phyloP scores from a whole-genome alignment of 2,329 filamentous ascomycete genomes.

The Botryosphaeria dothidea region DNA sequence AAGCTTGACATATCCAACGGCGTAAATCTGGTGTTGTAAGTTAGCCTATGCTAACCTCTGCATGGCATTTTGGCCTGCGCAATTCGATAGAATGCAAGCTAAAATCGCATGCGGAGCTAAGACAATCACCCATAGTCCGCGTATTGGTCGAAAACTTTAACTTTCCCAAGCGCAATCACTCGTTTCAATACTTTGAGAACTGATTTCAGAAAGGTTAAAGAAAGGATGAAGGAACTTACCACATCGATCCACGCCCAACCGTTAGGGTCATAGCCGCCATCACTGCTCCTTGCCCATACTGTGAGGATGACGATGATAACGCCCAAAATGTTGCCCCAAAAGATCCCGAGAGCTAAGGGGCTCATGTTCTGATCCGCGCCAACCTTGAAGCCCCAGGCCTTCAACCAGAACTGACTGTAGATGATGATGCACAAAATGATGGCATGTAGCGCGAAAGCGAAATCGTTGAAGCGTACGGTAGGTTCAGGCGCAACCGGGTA shows the following conservation, averaged over 20 bases:
- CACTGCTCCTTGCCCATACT: slow-evolving; percentile 44
- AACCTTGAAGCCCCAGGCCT: slow-evolving; percentile 74
- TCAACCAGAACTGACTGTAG: slow-evolving; percentile 74
- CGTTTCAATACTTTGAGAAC: too few relatives aligned
- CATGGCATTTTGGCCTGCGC: too few relatives aligned
- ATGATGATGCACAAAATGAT: slow-evolving; percentile 69
- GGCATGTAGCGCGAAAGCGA: slow-evolving; percentile 83
- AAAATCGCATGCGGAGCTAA: too few relatives aligned
- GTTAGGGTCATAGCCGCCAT: slow-evolving; percentile 47
- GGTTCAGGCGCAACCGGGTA: slow-evolving; percentile 73
- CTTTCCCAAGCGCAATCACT: too few relatives aligned
- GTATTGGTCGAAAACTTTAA: too few relatives aligned
- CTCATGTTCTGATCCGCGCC: slow-evolving; percentile 56
- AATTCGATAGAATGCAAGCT: too few relatives aligned
- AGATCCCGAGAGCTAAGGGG: slow-evolving; percentile 67
- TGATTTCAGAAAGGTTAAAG: neutral
- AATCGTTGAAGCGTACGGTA: slow-evolving; percentile 86
- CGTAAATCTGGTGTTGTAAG: slow-evolving; percentile 51
- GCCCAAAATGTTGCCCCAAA: slow-evolving; percentile 66
- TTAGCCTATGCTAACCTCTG: too few relatives aligned
- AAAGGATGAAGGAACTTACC: slow-evolving; percentile 44
- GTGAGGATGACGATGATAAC: slow-evolving; percentile 50
- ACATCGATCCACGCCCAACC: slow-evolving; percentile 67
- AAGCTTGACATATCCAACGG: slow-evolving; percentile 85
- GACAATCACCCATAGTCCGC: too few relatives aligned